A percentile compares a stretch with the other conserved stretches of the same genome.
phyloP scores from a whole-genome alignment of 176 grass and related monocot species.

The Ampelocalamus luodianensis region DNA sequence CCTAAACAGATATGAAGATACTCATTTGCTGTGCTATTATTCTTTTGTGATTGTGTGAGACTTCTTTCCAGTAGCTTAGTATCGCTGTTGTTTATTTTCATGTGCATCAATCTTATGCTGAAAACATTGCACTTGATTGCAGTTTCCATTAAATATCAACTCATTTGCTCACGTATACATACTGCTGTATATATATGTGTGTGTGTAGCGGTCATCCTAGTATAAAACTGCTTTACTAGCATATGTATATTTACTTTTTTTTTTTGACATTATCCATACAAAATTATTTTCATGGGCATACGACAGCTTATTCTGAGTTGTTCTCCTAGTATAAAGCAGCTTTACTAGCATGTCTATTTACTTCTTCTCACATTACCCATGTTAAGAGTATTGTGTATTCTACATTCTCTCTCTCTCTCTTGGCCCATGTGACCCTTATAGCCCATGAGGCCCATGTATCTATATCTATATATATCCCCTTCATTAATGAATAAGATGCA shows the following conservation, averaged over 20 bases:
- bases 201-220: background rate
- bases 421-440: too few relatives aligned
- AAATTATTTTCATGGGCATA: background rate
- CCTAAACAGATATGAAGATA: constrained; percentile 22
- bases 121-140: background rate
- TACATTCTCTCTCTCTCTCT: too few relatives aligned
- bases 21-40: background rate
- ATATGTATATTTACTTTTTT: constrained; percentile 9
- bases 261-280: background rate
- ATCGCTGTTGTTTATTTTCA: constrained; percentile 5
- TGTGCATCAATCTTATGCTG: constrained; percentile 16
- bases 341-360: constrained; percentile 6
- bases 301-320: constrained; percentile 1
- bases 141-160: background rate
- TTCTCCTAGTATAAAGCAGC: background rate
- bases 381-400: too few relatives aligned
- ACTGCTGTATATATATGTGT: background rate
- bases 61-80: constrained; percentile 23
- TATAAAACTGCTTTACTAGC: background rate
- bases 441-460: too few relatives aligned
- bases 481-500: too few relatives aligned
- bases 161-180: background rate
- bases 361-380: background rate
- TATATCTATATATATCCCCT: too few relatives aligned
- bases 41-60: background rate